Conservation (phyloP, 345 rosid species). For the Carallia brachiata region DNA sequence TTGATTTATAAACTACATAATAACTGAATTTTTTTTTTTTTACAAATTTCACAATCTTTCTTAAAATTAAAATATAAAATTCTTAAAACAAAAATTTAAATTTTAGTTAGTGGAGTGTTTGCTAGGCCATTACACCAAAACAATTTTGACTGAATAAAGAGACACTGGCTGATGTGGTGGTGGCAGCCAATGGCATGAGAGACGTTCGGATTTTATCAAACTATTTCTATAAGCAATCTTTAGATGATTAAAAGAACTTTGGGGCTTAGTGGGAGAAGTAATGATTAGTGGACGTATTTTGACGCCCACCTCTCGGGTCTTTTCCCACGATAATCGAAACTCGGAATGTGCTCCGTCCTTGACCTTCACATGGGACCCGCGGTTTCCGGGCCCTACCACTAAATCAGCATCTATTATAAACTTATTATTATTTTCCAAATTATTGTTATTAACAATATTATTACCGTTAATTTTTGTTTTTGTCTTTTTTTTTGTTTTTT, state of each 20-base stretch:
- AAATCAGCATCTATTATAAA: neutral
- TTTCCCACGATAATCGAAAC: conserved; percentile 34
- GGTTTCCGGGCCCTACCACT: neutral
- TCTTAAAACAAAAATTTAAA: no score
- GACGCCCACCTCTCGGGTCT: conserved; percentile 29
- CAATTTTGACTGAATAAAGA: conserved; percentile 29
- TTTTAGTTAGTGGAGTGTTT: no score
- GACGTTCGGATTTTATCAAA: conserved; percentile 22
- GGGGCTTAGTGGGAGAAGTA: conserved; percentile 23
- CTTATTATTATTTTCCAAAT: neutral
- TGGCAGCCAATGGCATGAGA: conserved; percentile 15
- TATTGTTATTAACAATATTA: conserved; percentile 7
- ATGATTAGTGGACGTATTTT: conserved; percentile 26
- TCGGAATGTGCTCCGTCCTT: conserved; percentile 48
- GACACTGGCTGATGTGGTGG: conserved; percentile 16
- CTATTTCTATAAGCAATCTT: neutral
- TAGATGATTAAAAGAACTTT: neutral
- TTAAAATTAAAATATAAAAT: no score
- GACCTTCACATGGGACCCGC: conserved; percentile 43
- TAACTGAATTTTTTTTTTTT: no score
- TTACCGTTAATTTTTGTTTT: neutral
- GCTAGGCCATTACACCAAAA: neutral
- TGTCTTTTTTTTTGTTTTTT: neutral
- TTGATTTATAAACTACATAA: no score
- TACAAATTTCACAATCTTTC: no score